phyloP scores from a whole-genome alignment of 2,329 filamentous ascomycete species.

The Fusarium sp. region DNA sequence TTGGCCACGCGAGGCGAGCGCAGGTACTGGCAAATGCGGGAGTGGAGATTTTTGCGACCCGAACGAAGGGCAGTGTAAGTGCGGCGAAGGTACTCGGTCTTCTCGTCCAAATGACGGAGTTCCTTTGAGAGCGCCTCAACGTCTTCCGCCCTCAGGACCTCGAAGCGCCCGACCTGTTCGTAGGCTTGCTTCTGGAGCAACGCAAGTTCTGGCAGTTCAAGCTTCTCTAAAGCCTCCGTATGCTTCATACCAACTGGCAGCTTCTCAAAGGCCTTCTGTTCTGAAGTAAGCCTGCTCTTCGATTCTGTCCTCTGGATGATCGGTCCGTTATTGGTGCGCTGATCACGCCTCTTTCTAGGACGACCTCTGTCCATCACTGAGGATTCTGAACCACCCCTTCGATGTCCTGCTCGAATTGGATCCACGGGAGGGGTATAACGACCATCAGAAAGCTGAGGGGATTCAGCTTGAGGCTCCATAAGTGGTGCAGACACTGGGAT shows the following conservation, averaged over 20 bases:
- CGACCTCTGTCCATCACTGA: slow-evolving; percentile 71
- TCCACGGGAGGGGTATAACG: slow-evolving; percentile 45
- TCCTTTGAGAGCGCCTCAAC: slow-evolving; percentile 77
- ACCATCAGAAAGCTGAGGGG: slow-evolving; percentile 60
- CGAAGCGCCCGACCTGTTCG: slow-evolving; percentile 71
- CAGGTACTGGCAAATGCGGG: slow-evolving; percentile 81
- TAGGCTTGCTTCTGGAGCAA: slow-evolving; percentile 70
- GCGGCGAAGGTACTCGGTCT: slow-evolving; percentile 80
- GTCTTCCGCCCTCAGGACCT: slow-evolving; percentile 71
- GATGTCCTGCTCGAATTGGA: slow-evolving; percentile 53
- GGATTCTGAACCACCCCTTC: slow-evolving; percentile 67
- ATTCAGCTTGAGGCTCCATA: slow-evolving; percentile 54
- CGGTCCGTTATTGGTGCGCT: slow-evolving; percentile 52
- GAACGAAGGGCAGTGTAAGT: slow-evolving; percentile 80
- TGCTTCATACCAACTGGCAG: slow-evolving; percentile 70
- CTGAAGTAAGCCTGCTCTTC: slow-evolving; percentile 61
- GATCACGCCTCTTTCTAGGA: slow-evolving; percentile 65
- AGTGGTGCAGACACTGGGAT: slow-evolving; percentile 64
- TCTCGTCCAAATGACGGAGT: slow-evolving; percentile 79
- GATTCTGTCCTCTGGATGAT: slow-evolving; percentile 55
- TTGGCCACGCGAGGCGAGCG: slow-evolving; percentile 76
- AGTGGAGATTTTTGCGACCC: slow-evolving; percentile 81
- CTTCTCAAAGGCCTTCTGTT: slow-evolving; percentile 68
- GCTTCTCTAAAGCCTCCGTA: slow-evolving; percentile 61
- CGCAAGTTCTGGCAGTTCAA: slow-evolving; percentile 62